Evolutionary conservation across 768 basidiomycete species (phyloP).

Genomic region (Tulasnella sp.): DNA sequence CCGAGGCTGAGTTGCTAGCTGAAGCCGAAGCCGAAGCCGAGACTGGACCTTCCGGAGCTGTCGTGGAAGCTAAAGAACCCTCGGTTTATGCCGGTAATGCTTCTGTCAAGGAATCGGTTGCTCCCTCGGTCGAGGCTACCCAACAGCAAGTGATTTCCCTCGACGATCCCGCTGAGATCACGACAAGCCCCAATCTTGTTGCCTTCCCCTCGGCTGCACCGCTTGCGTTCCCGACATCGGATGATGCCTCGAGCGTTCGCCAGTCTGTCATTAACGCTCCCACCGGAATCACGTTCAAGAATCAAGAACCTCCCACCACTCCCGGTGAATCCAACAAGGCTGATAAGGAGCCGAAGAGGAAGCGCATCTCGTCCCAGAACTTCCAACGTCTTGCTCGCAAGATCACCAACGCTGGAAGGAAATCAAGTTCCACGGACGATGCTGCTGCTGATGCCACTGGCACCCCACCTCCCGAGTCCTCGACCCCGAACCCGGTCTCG

Average conservation of each 20-base stretch:
- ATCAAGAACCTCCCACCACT: not conserved
- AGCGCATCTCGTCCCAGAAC: slow-evolving; percentile 74
- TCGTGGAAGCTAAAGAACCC: slow-evolving; percentile 17
- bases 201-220: not conserved
- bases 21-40: not conserved
- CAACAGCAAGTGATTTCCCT: not conserved
- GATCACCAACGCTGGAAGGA: slow-evolving; percentile 47
- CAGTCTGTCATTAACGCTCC: not conserved
- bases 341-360: slow-evolving; percentile 65
- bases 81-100: not conserved
- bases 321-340: slow-evolving; percentile 20
- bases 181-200: not conserved
- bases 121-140: not conserved
- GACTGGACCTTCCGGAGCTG: not conserved
- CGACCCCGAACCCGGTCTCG: not conserved
- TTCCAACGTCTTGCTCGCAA: slow-evolving; percentile 63
- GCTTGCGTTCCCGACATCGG: slow-evolving; percentile 21
- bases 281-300: slow-evolving; percentile 1
- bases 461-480: not conserved
- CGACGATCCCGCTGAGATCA: not conserved
- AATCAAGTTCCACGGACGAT: not conserved
- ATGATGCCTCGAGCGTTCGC: slow-evolving; percentile 15
- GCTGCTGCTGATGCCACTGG: not conserved
- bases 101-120: slow-evolving; percentile 5
- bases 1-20: not conserved